Evolutionary conservation across 2,329 filamentous ascomycete genomes (phyloP).

Genomic region (Colletotrichum neosansevieriae): DNA sequence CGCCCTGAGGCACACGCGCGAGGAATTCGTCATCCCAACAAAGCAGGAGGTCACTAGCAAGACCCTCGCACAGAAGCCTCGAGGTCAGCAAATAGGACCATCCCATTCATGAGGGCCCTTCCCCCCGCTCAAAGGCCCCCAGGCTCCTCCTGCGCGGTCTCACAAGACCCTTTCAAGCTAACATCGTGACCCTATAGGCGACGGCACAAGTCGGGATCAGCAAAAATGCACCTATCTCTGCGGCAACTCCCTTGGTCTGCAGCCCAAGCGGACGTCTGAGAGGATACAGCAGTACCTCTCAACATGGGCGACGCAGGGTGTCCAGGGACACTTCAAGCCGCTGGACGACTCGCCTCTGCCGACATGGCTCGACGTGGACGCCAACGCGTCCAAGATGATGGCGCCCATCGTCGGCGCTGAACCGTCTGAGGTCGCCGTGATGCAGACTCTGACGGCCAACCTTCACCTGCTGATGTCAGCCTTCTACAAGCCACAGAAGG

Average conservation of each 20-base stretch:
- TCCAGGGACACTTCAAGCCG: slow-evolving; percentile 81
- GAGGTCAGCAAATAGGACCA: slow-evolving; percentile 31
- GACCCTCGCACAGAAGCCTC: slow-evolving; percentile 42
- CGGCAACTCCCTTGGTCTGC: slow-evolving; percentile 89
- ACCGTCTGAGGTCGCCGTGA: slow-evolving; percentile 79
- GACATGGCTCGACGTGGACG: slow-evolving; percentile 81
- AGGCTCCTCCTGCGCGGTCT: neutral
- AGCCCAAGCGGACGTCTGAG: slow-evolving; percentile 72
- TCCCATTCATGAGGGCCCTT: neutral
- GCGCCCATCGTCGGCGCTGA: slow-evolving; percentile 77
- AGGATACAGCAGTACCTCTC: slow-evolving; percentile 76
- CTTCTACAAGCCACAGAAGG: slow-evolving; percentile 77
- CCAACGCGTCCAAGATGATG: slow-evolving; percentile 75
- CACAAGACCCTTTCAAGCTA: neutral
- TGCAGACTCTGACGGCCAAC: slow-evolving; percentile 86
- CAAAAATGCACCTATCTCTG: slow-evolving; percentile 79
- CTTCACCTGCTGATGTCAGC: slow-evolving; percentile 83
- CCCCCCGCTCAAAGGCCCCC: no score
- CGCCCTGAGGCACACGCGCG: slow-evolving; percentile 65
- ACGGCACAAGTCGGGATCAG: neutral
- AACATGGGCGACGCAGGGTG: slow-evolving; percentile 84
- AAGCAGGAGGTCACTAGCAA: slow-evolving; percentile 47
- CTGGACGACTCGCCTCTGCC: slow-evolving; percentile 74
- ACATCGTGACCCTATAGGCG: slow-evolving; percentile 2
- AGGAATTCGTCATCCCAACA: slow-evolving; percentile 79